Evolutionary conservation across 1,284 basidiomycete species (phyloP), one percentile per base, ranked within the genome.

Genomic region (Leccinum subrobustum): DNA sequence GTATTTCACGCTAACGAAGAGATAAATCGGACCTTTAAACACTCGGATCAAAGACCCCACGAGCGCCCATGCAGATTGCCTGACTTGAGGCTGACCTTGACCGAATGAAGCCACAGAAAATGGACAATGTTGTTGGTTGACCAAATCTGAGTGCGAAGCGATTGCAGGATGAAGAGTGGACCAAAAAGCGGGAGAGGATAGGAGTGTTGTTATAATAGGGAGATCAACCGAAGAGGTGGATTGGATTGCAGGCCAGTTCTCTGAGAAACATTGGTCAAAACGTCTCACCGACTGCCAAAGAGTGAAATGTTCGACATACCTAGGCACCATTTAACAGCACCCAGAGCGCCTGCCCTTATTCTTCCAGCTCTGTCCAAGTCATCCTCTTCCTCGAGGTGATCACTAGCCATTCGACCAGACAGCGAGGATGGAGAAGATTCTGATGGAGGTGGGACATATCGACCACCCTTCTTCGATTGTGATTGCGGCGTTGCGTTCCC

Each of bases 331-430:
- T 79, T 78, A 6, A 92, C 70, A 6, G 88, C 85, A 3, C 91
- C 87, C 12, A 96, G 77, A 0, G 88, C 92, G 14, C 86, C 84
- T 8, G 90, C 82, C 39, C 92, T 80, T 63, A 95, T 73, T 56
- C 93, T 79, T 1, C 89, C 90, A 63, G 81, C 83, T 50, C 88
- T 77, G 69, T 95, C 93, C 29, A 77, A 73, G 44, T 87, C 85
- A 37, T 74, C 82, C 72, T 92, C 90, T 58, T 89, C 87, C 3
- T 81, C 78, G 35, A 81, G 81, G 16, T 64, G 80, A 82, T 52
- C 76, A 18, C 55, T 52, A 6, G 48, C 8, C n/a, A 18, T 31
- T 27, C 25, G 60, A 44, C 64, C 64, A 73, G 54, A 63, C 61
- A 64, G 54, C 71, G 57, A 64, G 18, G 58, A 54, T 25, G 59